A percentile compares a stretch with the other conserved stretches of the same genome.
These are phyloP conservation scores for Didymella keratinophila DNA, from an alignment of 2,329 filamentous ascomycete genomes.

Conservation along the genomic window DNA sequence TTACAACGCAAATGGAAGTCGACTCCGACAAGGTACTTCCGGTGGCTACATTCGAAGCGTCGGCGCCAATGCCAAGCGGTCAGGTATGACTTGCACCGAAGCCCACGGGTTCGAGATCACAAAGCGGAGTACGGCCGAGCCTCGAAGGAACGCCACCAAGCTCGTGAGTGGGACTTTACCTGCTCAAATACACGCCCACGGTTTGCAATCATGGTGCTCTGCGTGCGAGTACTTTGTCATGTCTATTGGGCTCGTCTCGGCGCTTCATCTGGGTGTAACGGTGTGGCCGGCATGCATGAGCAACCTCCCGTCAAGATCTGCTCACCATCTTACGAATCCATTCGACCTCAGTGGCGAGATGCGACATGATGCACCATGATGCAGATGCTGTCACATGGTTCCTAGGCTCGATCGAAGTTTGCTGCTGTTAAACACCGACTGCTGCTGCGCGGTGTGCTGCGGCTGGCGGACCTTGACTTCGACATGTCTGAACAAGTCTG, in stretches of 20 bases:
- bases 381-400: background rate
- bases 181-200: slow-evolving; percentile 15
- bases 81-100: background rate
- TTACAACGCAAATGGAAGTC: background rate
- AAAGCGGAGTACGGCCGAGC: background rate
- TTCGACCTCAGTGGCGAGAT: background rate
- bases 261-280: too few species aligned
- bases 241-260: background rate
- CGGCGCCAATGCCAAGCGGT: background rate
- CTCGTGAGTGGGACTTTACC: background rate
- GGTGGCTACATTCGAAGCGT: background rate
- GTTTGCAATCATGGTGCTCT: slow-evolving; percentile 1
- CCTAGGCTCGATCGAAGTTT: background rate
- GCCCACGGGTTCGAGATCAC: background rate
- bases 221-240: background rate
- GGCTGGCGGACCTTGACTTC: background rate
- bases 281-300: background rate
- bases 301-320: background rate
- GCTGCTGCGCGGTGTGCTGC: background rate
- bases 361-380: background rate
- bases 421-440: background rate
- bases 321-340: background rate
- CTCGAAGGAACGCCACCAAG: slow-evolving; percentile 9
- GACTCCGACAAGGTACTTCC: background rate
- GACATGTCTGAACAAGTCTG: background rate